Base-by-base conservation (phyloP, 495 filamentous ascomycete genomes). In the Penicillium bovifimosum region DNA sequence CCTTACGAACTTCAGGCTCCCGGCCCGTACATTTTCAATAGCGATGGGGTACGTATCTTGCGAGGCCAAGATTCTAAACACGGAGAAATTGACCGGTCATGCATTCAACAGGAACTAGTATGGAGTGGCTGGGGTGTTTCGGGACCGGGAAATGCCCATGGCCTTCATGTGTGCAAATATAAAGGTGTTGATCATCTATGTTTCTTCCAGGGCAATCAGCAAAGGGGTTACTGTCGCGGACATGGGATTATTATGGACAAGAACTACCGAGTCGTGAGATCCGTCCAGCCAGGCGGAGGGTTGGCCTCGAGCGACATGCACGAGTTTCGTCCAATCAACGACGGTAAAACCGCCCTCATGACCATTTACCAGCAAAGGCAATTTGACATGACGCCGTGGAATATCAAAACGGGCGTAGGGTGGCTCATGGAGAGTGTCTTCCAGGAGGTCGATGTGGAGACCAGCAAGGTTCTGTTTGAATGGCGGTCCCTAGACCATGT, bases 301-400 rank as follows among this genome's bases (percentile, higher is more conserved):
- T 72, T 78, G 67, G 69, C 71, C 8, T 65, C 71, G 1, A 72
- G 74, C 56, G 72, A 76, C 53, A 77, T 76, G 64, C 78, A 80
- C 58, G 78, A 81, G 47, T 79, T 79, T 39, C 65, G 60, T 47
- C 72, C 57, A 5, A 72, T 78, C 49, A 69, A 73, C 31, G 52
- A 69, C 50, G 75, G 78, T 33, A 70, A 76, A 46, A 78, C 76
- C 3, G 79, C 77, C 0, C 56, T 82, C 24, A 76, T 82, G 62
- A 78, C 77, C 5, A 68, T 80, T 13, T 84, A 84, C 54, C 75
- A 80, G 50, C 76, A 76, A 45, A 74, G 76, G 28, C 74, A 75
- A 29, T 74, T 76, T 32, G 77, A 82, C 44, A 72, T 81, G 66
- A 78, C 66, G 9, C 55, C 69, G 6, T 79, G 73, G 71, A 81